Evolutionary conservation across 2,329 filamentous ascomycete species (phyloP).

Genomic region (Pyrenophora tritici-repentis): DNA sequence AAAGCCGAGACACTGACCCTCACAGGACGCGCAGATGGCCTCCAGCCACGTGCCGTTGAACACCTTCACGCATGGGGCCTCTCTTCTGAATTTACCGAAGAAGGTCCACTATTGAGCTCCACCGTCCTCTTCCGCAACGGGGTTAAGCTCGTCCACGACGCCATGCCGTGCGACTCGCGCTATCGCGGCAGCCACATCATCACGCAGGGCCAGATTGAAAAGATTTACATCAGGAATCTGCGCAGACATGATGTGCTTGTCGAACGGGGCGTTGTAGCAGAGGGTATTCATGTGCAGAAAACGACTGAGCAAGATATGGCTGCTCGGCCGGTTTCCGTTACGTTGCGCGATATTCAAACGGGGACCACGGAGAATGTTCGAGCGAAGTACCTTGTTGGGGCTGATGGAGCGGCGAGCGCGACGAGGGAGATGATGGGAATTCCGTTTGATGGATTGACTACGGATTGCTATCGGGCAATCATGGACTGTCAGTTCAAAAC

Average conservation of each 20-base stretch:
- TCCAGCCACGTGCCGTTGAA: constrained; percentile 26
- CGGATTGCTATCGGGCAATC: constrained; percentile 46
- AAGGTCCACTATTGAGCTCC: constrained; percentile 39
- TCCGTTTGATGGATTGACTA: constrained; percentile 38
- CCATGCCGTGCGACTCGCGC: constrained; percentile 31
- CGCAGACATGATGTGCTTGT: constrained; percentile 40
- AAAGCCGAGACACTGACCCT: constrained; percentile 33
- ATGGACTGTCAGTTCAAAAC: constrained; percentile 26
- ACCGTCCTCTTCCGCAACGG: not conserved
- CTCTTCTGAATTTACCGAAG: constrained; percentile 36
- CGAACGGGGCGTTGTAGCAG: constrained; percentile 24
- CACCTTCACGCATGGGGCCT: constrained; percentile 25
- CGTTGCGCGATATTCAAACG: not conserved
- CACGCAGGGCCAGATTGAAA: constrained; percentile 46
- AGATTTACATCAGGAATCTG: constrained; percentile 47
- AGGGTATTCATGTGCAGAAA: not conserved
- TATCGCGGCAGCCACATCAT: constrained; percentile 46
- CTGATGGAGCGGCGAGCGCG: constrained; percentile 40
- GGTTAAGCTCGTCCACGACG: constrained; percentile 13
- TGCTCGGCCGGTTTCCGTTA: not conserved
- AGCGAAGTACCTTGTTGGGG: constrained; percentile 42
- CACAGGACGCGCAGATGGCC: constrained; percentile 36
- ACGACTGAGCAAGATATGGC: not conserved
- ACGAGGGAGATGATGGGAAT: constrained; percentile 38
- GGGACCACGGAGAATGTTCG: constrained; percentile 24